Evolutionary conservation across 129 eudicot species (phyloP).

Genomic region (Flaveria sonorensis): DNA sequence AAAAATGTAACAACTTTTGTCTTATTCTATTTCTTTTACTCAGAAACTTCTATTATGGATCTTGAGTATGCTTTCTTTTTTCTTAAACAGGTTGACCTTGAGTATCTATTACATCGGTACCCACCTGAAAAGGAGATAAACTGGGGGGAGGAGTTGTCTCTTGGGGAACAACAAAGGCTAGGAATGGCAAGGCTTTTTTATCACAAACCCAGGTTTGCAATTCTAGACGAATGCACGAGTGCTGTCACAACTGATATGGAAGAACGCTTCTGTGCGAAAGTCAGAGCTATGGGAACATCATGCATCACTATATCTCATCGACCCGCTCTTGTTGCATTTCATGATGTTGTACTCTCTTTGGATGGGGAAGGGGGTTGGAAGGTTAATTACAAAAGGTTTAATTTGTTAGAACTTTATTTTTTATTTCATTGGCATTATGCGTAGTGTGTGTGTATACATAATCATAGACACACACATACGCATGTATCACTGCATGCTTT

Average conservation of each 20-base stretch:
- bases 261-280: constrained; percentile 95
- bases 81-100: constrained; percentile 82
- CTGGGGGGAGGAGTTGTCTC: constrained; percentile 98
- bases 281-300: constrained; percentile 98
- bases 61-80: constrained; percentile 3
- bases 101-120: constrained; percentile 87
- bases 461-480: too few species aligned
- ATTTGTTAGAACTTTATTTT: not conserved
- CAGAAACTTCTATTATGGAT: not conserved
- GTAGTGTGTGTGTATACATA: not conserved
- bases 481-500: constrained; percentile 24
- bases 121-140: constrained; percentile 94
- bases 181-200: constrained; percentile 99
- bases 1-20: constrained; percentile 64
- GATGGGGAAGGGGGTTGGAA: constrained; percentile 99
- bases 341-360: constrained; percentile 90
- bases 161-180: constrained; percentile 95
- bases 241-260: constrained; percentile 99
- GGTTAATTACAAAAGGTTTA: constrained; percentile 77
- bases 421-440: not conserved
- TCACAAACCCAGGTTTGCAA: constrained; percentile 97
- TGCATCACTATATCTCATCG: constrained; percentile 98
- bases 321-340: constrained; percentile 99
- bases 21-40: not conserved
- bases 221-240: constrained; percentile 99